Conservation (phyloP, 2,329 filamentous ascomycete genomes). For the Claviceps sp. region DNA sequence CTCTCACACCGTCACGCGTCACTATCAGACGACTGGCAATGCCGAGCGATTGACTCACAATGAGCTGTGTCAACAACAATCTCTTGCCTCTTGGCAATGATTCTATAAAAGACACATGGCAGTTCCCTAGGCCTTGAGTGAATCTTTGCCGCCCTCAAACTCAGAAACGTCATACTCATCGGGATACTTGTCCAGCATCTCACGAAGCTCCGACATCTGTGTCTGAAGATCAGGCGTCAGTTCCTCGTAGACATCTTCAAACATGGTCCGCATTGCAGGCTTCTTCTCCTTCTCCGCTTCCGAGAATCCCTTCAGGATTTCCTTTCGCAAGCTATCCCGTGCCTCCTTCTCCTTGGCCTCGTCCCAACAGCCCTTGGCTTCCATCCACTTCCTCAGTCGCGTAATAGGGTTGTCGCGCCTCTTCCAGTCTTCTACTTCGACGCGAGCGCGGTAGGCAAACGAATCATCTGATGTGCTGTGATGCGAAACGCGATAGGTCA, state of each 20-base stretch:
- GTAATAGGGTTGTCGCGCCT: conserved; percentile 80
- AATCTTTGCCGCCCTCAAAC: conserved; percentile 60
- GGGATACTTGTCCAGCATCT: conserved; percentile 74
- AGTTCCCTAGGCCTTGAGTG: conserved; percentile 29
- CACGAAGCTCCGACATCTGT: conserved; percentile 60
- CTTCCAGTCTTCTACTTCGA: conserved; percentile 96
- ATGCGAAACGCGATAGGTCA: conserved; percentile 96
- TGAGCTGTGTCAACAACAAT: too few relatives aligned
- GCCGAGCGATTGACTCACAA: too few relatives aligned
- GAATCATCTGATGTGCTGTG: conserved; percentile 96
- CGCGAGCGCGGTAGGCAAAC: conserved; percentile 83
- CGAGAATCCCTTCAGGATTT: conserved; percentile 72
- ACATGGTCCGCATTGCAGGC: conserved; percentile 57
- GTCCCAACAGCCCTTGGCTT: conserved; percentile 70
- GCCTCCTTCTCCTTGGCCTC: conserved; percentile 68
- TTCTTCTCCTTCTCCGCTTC: conserved; percentile 74
- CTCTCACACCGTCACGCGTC: too few relatives aligned
- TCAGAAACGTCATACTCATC: conserved; percentile 77
- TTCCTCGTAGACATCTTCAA: conserved; percentile 82
- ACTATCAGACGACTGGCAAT: too few relatives aligned
- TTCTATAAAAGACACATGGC: background rate
- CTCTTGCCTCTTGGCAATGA: too few relatives aligned
- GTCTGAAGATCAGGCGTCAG: conserved; percentile 63
- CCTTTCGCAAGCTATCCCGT: conserved; percentile 52
- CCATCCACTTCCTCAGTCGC: conserved; percentile 79